These are phyloP conservation scores for Colletotrichum chrysophilum DNA, from an alignment of 2,329 filamentous ascomycete genomes.

Conservation along the genomic window DNA sequence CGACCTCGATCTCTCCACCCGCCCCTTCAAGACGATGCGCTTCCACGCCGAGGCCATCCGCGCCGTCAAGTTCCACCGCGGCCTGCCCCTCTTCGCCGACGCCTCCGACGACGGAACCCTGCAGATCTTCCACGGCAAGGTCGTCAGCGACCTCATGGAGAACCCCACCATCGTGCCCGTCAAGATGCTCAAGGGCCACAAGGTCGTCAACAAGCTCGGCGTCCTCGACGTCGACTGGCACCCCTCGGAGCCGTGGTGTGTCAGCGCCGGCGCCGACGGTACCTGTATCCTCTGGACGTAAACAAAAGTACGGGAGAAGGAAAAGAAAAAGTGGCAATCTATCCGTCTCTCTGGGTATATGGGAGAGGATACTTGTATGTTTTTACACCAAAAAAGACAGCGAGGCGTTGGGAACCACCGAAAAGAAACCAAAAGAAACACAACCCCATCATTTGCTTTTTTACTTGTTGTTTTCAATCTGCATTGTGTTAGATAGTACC, in stretches of 20 bases:
- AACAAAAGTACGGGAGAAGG: constrained; percentile 15
- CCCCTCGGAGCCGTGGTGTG: constrained; percentile 89
- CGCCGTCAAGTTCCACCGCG: constrained; percentile 84
- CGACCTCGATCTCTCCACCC: constrained; percentile 87
- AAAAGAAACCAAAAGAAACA: constrained; percentile 4
- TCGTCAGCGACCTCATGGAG: constrained; percentile 93
- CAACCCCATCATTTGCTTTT: not conserved
- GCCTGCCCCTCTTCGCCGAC: constrained; percentile 87
- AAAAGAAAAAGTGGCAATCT: not conserved
- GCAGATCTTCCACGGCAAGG: constrained; percentile 97
- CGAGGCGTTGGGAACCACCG: constrained; percentile 22
- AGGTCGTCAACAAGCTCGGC: constrained; percentile 82
- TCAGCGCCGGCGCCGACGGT: constrained; percentile 93
- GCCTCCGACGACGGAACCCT: constrained; percentile 93
- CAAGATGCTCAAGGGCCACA: constrained; percentile 91
- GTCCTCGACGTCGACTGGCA: constrained; percentile 98
- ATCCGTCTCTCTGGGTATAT: not conserved
- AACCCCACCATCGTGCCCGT: constrained; percentile 96
- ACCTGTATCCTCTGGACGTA: constrained; percentile 88
- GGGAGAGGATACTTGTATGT: constrained; percentile 9
- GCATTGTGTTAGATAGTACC: not conserved
- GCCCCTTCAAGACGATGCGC: constrained; percentile 94
- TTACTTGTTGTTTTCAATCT: not conserved
- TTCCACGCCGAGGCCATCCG: constrained; percentile 95
- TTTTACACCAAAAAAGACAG: constrained; percentile 15